These are phyloP conservation scores for Aschersonia sp. DNA, from an alignment of 2,329 filamentous ascomycete species.

Conservation along the genomic window DNA sequence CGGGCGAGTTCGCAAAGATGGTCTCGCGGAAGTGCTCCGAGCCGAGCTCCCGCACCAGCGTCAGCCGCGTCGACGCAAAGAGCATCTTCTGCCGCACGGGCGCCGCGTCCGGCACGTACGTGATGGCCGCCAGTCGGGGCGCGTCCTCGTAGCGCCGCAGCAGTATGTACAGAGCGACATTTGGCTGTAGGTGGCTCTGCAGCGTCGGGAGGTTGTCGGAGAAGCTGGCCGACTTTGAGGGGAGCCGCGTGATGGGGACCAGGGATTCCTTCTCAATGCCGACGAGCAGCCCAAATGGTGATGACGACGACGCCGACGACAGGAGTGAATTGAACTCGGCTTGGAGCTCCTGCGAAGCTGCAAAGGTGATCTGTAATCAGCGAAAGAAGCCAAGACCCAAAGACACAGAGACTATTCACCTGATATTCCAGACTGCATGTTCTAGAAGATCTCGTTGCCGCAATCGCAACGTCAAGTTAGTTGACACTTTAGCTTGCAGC, in stretches of 20 bases:
- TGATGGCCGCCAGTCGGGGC: slow-evolving; percentile 52
- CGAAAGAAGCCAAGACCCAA: not conserved
- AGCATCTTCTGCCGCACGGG: slow-evolving; percentile 79
- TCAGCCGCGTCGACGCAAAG: slow-evolving; percentile 63
- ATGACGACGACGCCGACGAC: slow-evolving; percentile 36
- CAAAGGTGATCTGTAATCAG: not conserved
- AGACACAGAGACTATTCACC: slow-evolving; percentile 24
- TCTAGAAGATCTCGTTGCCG: not conserved
- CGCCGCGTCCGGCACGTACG: slow-evolving; percentile 66
- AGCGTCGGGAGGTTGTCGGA: slow-evolving; percentile 48
- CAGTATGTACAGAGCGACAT: slow-evolving; percentile 58
- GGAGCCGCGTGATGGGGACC: slow-evolving; percentile 38
- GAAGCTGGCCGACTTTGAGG: slow-evolving; percentile 44
- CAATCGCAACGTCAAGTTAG: too few species aligned
- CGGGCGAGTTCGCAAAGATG: slow-evolving; percentile 54
- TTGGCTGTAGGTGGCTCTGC: slow-evolving; percentile 46
- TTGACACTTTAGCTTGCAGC: too few species aligned
- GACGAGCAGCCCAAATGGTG: slow-evolving; percentile 55
- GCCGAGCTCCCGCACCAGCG: slow-evolving; percentile 61
- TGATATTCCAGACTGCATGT: slow-evolving; percentile 68
- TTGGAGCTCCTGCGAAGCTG: slow-evolving; percentile 66
- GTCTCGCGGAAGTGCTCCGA: slow-evolving; percentile 66
- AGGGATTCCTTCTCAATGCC: slow-evolving; percentile 58
- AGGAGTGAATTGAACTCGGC: slow-evolving; percentile 58
- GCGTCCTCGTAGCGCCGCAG: slow-evolving; percentile 49